Evolutionary conservation across 2,329 filamentous ascomycete species (phyloP).

Genomic region (Ustilaginoidea virens): DNA sequence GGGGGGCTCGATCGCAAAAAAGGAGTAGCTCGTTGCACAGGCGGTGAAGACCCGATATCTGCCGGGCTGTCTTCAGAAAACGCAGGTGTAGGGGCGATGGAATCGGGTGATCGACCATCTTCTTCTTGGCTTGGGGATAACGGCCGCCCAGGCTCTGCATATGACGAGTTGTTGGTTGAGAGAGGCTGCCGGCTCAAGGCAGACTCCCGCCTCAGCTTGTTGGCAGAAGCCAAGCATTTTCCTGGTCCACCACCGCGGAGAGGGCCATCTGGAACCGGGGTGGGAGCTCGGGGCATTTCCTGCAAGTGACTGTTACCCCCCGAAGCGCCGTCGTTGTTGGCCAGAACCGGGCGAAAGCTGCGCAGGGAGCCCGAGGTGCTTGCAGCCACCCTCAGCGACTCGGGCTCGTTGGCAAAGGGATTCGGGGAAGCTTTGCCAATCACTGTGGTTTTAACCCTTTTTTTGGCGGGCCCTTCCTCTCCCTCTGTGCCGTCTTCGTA

Average conservation of each 20-base stretch:
- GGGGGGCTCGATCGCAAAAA: slow-evolving; percentile 45
- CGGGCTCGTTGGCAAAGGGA: slow-evolving; percentile 56
- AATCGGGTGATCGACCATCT: slow-evolving; percentile 39
- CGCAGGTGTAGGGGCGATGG: slow-evolving; percentile 33
- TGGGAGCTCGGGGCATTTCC: slow-evolving; percentile 61
- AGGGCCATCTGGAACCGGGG: slow-evolving; percentile 47
- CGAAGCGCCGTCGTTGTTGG: slow-evolving; percentile 25
- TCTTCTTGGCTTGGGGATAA: slow-evolving; percentile 31
- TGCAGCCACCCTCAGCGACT: slow-evolving; percentile 77
- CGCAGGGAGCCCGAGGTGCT: slow-evolving; percentile 82
- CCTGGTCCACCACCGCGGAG: slow-evolving; percentile 10
- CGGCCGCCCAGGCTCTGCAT: slow-evolving; percentile 21
- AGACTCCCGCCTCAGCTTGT: slow-evolving; percentile 43
- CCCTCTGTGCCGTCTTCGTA: slow-evolving; percentile 52
- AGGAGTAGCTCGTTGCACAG: slow-evolving; percentile 49
- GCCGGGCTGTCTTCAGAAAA: slow-evolving; percentile 54
- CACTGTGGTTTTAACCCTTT: slow-evolving; percentile 65
- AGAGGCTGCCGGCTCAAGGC: slow-evolving; percentile 34
- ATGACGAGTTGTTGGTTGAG: slow-evolving; percentile 33
- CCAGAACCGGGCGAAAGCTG: slow-evolving; percentile 59
- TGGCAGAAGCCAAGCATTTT: slow-evolving; percentile 16
- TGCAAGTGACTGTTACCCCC: slow-evolving; percentile 39
- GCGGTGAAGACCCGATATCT: slow-evolving; percentile 82
- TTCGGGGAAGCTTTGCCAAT: slow-evolving; percentile 51
- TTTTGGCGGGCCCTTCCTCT: slow-evolving; percentile 41